phyloP scores from a whole-genome alignment of 805 yeast genomes.

The Dipodascus albidus region DNA sequence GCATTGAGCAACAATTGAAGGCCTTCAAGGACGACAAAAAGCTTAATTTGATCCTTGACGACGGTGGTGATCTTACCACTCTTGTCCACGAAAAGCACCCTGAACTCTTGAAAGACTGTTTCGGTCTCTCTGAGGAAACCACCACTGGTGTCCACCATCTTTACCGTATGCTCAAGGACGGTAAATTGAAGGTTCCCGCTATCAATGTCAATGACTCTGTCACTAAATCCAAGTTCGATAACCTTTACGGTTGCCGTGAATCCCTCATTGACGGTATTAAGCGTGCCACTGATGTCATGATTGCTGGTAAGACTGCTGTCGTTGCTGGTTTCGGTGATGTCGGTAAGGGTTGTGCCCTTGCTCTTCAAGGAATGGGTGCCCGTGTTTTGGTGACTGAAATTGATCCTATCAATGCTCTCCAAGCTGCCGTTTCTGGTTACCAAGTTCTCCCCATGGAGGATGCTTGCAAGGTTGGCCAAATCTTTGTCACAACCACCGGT shows the following conservation, averaged over 20 bases:
- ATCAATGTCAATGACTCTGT: constrained; percentile 98
- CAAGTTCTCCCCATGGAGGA: constrained; percentile 93
- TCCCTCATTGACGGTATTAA: constrained; percentile 97
- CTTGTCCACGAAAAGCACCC: constrained; percentile 97
- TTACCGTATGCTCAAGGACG: constrained; percentile 89
- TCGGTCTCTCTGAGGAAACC: constrained; percentile 96
- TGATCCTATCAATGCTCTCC: constrained; percentile 98
- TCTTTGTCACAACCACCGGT: constrained; percentile 98
- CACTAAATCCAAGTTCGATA: constrained; percentile 98
- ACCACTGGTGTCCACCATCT: constrained; percentile 99
- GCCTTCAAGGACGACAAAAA: constrained; percentile 94
- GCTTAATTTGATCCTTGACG: constrained; percentile 95
- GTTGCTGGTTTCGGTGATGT: constrained; percentile 99
- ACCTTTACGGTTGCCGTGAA: constrained; percentile 99
- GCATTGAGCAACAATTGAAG: constrained; percentile 97
- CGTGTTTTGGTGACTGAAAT: constrained; percentile 94
- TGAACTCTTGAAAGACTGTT: constrained; percentile 90
- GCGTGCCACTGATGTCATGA: constrained; percentile 99
- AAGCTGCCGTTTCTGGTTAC: constrained; percentile 98
- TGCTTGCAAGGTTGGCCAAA: constrained; percentile 87
- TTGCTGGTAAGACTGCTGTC: constrained; percentile 97
- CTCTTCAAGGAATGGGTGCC: constrained; percentile 98
- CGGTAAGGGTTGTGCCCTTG: constrained; percentile 99
- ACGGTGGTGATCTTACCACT: constrained; percentile 98
- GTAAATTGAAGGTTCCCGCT: constrained; percentile 91